Evolutionary conservation across 257 asterid genomes (phyloP).

Genomic region (Petunia secreta): DNA sequence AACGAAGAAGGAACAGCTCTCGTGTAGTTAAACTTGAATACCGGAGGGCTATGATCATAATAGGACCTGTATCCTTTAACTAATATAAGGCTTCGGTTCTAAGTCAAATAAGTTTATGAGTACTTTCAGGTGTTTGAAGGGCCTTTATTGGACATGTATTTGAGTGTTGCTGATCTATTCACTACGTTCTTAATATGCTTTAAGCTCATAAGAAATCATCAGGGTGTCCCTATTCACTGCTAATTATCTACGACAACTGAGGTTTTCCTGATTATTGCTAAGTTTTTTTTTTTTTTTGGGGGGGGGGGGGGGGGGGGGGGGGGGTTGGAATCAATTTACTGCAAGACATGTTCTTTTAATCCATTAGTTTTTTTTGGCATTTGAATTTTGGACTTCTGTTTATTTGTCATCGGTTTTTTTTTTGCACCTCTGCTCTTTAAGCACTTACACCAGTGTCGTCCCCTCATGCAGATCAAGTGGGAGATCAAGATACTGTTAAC

Average conservation of each 20-base stretch:
- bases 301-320: too few relatives aligned
- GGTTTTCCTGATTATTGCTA: too few relatives aligned
- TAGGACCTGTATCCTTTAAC: not conserved
- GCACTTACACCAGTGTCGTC: not conserved
- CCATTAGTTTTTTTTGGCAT: too few relatives aligned
- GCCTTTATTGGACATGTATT: not conserved
- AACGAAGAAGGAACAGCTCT: not conserved
- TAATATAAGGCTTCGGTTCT: not conserved
- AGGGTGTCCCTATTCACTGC: not conserved
- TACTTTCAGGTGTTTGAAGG: not conserved
- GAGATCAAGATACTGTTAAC: conserved; percentile 87
- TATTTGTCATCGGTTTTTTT: not conserved
- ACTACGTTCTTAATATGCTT: too few relatives aligned
- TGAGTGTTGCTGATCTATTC: not conserved
- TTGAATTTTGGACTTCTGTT: not conserved
- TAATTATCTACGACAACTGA: not conserved
- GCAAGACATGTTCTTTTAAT: not conserved
- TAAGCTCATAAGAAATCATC: not conserved
- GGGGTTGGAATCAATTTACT: not conserved
- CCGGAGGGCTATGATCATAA: not conserved
- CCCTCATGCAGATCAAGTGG: conserved; percentile 78
- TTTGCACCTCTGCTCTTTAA: not conserved
- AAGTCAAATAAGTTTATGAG: not conserved
- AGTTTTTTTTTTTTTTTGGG: too few relatives aligned
- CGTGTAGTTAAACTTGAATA: not conserved